Evolutionary conservation across 78 protist genomes (phyloP).

Genomic region (Protostelium mycophagum): DNA sequence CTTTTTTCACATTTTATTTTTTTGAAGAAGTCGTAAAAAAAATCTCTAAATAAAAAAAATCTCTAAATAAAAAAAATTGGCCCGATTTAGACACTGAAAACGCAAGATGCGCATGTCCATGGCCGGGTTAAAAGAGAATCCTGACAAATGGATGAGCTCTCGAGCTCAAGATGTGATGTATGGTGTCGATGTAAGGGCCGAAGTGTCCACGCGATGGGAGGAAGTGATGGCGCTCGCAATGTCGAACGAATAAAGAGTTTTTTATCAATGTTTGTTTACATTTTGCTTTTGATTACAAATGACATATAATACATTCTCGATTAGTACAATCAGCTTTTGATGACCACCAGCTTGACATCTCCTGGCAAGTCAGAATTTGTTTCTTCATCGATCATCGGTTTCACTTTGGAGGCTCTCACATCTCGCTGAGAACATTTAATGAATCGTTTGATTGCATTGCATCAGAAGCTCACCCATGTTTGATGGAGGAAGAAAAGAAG

Average conservation of each 20-base stretch:
- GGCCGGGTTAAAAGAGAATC: background rate
- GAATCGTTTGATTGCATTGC: background rate
- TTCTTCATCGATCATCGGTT: background rate
- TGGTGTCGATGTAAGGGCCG: background rate
- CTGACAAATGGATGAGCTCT: background rate
- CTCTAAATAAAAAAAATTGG: background rate
- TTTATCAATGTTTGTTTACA: background rate
- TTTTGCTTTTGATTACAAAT: no score
- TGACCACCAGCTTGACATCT: no score
- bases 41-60: no score
- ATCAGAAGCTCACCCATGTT: background rate
- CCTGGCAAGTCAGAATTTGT: no score
- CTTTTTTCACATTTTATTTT: no score
- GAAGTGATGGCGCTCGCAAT: background rate
- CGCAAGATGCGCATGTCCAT: background rate
- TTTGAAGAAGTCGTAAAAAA: no score
- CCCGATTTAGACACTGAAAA: background rate
- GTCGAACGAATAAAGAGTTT: background rate
- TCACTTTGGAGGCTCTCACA: background rate
- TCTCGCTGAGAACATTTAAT: background rate
- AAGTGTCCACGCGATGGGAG: background rate
- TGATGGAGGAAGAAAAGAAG: background rate
- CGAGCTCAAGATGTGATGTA: background rate
- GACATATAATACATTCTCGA: no score
- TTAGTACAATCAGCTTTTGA: no score